These are phyloP conservation scores for Monotropa hypopitys DNA, from an alignment of 179 eudicot species.

Conservation along the genomic window DNA sequence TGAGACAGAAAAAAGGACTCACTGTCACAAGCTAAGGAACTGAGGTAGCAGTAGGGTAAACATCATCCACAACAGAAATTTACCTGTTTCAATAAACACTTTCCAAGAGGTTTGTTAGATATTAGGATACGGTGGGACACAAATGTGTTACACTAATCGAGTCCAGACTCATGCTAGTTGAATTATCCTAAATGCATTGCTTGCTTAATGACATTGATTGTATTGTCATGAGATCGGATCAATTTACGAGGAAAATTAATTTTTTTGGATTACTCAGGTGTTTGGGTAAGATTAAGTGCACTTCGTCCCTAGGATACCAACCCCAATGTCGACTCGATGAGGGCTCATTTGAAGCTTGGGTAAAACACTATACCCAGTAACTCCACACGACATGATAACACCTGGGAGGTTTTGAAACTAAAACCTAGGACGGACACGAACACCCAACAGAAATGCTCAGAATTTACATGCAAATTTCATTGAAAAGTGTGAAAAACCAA, in stretches of 20 bases:
- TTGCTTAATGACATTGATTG: neutral
- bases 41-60: neutral
- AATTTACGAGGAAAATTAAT: neutral
- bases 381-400: too few relatives aligned
- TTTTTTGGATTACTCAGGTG: too few relatives aligned
- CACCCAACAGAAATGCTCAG: neutral
- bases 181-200: neutral
- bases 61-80: neutral
- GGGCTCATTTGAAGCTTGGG: too few relatives aligned
- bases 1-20: neutral
- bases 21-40: neutral
- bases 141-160: neutral
- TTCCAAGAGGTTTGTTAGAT: neutral
- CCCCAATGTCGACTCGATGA: too few relatives aligned
- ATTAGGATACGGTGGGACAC: neutral
- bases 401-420: too few relatives aligned
- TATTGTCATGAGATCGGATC: neutral
- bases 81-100: neutral
- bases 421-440: too few relatives aligned
- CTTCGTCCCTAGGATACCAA: too few relatives aligned
- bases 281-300: too few relatives aligned
- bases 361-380: too few relatives aligned
- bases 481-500: neutral
- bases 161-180: slow-evolving; percentile 3
- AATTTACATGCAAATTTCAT: neutral